Evolutionary conservation across 805 yeast genomes (phyloP).

Genomic region (Starmerella kuoi): DNA sequence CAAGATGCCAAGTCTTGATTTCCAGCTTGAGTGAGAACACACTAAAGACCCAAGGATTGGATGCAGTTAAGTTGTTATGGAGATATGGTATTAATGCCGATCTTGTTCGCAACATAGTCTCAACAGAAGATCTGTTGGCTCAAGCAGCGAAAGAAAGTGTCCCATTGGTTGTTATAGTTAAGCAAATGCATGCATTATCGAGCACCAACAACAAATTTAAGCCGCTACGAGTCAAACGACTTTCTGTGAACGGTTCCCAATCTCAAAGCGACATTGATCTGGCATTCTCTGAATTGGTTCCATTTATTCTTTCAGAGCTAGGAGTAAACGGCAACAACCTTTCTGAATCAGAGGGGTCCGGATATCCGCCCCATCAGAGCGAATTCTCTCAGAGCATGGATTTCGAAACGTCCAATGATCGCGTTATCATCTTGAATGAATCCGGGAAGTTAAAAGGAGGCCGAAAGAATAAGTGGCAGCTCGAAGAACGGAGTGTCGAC

Average conservation of each 20-base stretch:
- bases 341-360: background rate
- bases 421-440: slow-evolving; percentile 52
- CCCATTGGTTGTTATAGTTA: slow-evolving; percentile 64
- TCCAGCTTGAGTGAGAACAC: slow-evolving; percentile 50
- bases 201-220: slow-evolving; percentile 44
- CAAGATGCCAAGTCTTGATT: slow-evolving; percentile 71
- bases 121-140: slow-evolving; percentile 52
- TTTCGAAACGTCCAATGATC: background rate
- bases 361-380: background rate
- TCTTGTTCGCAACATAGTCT: slow-evolving; percentile 29
- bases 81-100: slow-evolving; percentile 69
- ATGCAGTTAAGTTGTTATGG: slow-evolving; percentile 60
- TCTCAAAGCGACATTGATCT: slow-evolving; percentile 52
- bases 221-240: slow-evolving; percentile 58
- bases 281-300: slow-evolving; percentile 52
- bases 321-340: background rate
- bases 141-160: slow-evolving; percentile 59
- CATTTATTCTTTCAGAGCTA: slow-evolving; percentile 31
- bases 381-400: background rate
- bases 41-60: slow-evolving; percentile 50
- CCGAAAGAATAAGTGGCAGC: slow-evolving; percentile 61
- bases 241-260: slow-evolving; percentile 33
- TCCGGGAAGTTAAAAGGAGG: slow-evolving; percentile 62
- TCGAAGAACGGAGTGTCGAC: slow-evolving; percentile 64
- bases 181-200: slow-evolving; percentile 43